Percentiles rank a stretch among this genome's conserved stretches.
phyloP scores from a whole-genome alignment of 345 rosid genomes.

The Eucalyptus decipiens region DNA sequence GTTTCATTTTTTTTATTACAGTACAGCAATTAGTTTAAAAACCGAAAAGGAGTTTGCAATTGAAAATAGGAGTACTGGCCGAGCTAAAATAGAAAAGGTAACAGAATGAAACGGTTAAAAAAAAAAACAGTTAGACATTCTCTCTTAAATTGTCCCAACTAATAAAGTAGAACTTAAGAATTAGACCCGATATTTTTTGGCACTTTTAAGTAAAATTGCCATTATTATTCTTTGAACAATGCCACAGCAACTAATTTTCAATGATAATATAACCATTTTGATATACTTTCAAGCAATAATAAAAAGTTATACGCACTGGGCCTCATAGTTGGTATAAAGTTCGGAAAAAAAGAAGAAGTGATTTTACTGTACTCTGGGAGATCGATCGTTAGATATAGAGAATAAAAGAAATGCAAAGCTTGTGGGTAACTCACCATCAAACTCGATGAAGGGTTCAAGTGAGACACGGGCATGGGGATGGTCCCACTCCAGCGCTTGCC shows the following conservation, averaged over 20 bases:
- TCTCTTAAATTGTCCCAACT: not conserved
- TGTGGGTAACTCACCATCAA: accelerated
- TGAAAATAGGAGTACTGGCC: not conserved
- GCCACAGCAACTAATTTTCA: not conserved
- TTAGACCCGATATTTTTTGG: not conserved
- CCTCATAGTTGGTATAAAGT: not conserved
- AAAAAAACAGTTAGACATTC: not conserved
- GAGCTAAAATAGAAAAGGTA: not conserved
- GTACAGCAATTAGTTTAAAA: not conserved
- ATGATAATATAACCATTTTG: not conserved
- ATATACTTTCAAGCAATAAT: not conserved
- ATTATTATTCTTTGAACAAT: not conserved
- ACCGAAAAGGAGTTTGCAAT: not conserved
- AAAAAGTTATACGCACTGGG: not conserved
- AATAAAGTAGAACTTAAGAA: not conserved
- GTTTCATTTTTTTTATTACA: not conserved
- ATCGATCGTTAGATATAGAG: accelerated
- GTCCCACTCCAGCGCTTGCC: not conserved
- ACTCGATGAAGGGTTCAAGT: not conserved
- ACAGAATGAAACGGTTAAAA: not conserved
- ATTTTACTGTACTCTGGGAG: accelerated
- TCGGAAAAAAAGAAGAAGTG: too few relatives aligned
- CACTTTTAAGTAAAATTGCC: not conserved
- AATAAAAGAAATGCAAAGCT: not conserved
- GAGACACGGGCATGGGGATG: not conserved